phyloP scores from a whole-genome alignment of 257 asterid species.

The Leonotis leonurus region DNA sequence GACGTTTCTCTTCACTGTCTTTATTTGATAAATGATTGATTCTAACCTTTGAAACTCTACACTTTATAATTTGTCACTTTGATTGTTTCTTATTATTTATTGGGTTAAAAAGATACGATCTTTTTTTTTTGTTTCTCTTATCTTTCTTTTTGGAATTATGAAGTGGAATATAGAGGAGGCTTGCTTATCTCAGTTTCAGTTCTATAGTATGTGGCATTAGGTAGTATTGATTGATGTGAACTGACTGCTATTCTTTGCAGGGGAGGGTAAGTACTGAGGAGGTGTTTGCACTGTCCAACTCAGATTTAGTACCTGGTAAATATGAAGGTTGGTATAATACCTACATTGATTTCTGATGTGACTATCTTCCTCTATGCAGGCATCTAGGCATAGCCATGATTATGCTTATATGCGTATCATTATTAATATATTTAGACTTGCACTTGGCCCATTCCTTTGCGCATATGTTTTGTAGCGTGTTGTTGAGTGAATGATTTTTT shows the following conservation, averaged over 20 bases:
- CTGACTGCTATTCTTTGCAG: slow-evolving; percentile 33
- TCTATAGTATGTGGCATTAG: background rate
- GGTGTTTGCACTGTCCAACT: slow-evolving; percentile 66
- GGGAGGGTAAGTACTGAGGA: slow-evolving; percentile 92
- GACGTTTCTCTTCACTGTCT: background rate
- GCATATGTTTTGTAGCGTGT: background rate
- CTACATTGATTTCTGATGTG: background rate
- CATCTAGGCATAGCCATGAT: background rate
- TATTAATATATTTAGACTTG: background rate
- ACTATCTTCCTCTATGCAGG: background rate
- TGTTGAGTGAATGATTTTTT: background rate
- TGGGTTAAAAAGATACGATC: background rate
- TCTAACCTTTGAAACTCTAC: background rate
- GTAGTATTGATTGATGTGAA: background rate
- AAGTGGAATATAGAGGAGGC: background rate
- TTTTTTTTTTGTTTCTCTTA: background rate
- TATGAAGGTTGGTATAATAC: slow-evolving; percentile 63
- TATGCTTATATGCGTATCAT: background rate
- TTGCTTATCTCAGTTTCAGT: background rate
- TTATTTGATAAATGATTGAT: background rate
- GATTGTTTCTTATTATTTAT: background rate
- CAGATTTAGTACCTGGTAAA: slow-evolving; percentile 93
- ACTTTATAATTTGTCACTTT: background rate
- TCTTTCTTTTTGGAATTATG: background rate
- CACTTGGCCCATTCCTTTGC: background rate